Evolutionary conservation across 2,329 filamentous ascomycete species (phyloP).

Genomic region (Lecanicillium sp.): DNA sequence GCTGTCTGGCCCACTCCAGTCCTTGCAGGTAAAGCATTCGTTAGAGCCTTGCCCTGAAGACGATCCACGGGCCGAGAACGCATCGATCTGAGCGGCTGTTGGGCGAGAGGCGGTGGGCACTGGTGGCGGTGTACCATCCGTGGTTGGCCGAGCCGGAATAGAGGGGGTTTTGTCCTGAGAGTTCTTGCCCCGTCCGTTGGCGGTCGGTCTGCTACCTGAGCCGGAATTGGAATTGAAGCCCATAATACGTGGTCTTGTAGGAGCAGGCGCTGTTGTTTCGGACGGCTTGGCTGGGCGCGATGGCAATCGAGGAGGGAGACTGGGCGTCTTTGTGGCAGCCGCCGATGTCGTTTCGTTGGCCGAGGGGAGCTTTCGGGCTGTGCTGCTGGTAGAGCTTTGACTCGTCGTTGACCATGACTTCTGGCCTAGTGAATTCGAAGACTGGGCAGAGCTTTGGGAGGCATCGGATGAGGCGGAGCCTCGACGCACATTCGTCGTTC

Average conservation of each 20-base stretch:
- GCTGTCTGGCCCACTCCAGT: conserved; percentile 75
- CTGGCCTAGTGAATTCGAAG: conserved; percentile 41
- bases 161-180: background rate
- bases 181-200: background rate
- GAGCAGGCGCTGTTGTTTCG: background rate
- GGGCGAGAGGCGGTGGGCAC: conserved; percentile 46
- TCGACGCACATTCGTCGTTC: conserved; percentile 33
- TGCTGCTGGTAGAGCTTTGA: conserved; percentile 33
- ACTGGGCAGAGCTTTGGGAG: conserved; percentile 46
- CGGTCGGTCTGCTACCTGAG: conserved; percentile 9
- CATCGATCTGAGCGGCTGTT: conserved; percentile 41
- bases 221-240: conserved; percentile 9
- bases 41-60: conserved; percentile 18
- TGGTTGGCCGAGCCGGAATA: conserved; percentile 4
- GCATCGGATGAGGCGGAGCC: conserved; percentile 51
- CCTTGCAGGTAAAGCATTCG: conserved; percentile 73
- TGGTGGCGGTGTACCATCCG: conserved; percentile 15
- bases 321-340: conserved; percentile 20
- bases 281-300: conserved; percentile 34
- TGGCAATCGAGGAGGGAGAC: conserved; percentile 42
- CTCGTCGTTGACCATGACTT: conserved; percentile 40
- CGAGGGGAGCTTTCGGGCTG: conserved; percentile 46
- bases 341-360: conserved; percentile 12
- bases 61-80: conserved; percentile 26
- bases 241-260: conserved; percentile 6